Base-by-base conservation (phyloP, 306 rosid genomes). In the Cyclanthera cordifolia region DNA sequence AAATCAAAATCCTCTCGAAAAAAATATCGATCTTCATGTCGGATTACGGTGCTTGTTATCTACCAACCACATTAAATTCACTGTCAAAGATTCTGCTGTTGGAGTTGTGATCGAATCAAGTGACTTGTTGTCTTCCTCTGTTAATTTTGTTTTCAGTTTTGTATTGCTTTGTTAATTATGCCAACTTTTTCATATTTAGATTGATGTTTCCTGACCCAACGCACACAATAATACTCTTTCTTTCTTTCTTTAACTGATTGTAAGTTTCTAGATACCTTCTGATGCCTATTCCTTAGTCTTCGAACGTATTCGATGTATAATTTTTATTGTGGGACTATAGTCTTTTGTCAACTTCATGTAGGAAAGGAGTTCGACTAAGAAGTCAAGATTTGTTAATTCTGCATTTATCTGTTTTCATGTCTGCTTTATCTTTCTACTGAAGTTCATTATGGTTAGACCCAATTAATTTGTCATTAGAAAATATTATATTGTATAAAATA, bases 381-480 rank as follows among this genome's bases (percentile, higher is more conserved):
- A 37, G 68, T 61, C 68, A 61, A 61, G 49, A 28, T 61, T 61
- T 28, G 68, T 61, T 61, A 19, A 37, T 37, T 61, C 5, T 61
- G 30, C 50, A 61, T 60, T 3, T 34, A 4, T 16, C 9, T 7
- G 23, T 30, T 57, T n/a, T 8, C 16, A 5, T 37, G 43, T 37
- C 43, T 37, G 43, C 11, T 8, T 37, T 37, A 34, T 37, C 43
- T 37, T n/a, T 15, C 49, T 12, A 45, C 49, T 13, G n/a, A 45
- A 45, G n/a, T 7, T 37, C 11, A 37, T 34, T 5, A 34, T 34
- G 8, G 8, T 5, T 8, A 34, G 9, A 34, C 41, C 41, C 8
- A 1, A 34, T 5, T 34, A 34, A 34, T 37, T 37, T 11, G 43
- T 37, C 7, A 8, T 37, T 37, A 37, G 12, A 0, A 37, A 37